A percentile compares a stretch with the other conserved stretches of the same genome.
Conservation (phyloP, 768 basidiomycete species). For the Clavaria fumosa region DNA sequence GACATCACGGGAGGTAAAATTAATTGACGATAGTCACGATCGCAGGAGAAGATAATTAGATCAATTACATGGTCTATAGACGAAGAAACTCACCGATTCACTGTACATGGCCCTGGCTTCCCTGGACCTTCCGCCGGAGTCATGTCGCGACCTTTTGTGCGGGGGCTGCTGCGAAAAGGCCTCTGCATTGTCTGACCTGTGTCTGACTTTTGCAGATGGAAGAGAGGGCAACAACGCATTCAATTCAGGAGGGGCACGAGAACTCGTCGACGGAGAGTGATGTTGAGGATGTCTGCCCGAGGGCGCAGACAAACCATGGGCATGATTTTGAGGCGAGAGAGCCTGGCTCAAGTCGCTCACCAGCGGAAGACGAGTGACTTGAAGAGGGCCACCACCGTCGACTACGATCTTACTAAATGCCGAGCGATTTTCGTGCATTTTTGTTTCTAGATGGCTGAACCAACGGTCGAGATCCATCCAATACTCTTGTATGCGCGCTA, state of each 20-base stretch:
- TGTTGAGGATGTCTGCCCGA: conserved; percentile 3
- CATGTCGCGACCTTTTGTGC: conserved; percentile 29
- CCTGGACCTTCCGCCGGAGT: conserved; percentile 18
- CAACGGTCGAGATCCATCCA: conserved; percentile 38
- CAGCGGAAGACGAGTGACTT: conserved; percentile 20
- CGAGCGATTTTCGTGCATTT: conserved; percentile 33
- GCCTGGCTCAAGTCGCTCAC: no score
- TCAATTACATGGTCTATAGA: no score
- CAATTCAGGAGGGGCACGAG: conserved; percentile 11
- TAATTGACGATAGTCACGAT: no score
- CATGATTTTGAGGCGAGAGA: no score
- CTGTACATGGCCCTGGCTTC: conserved; percentile 16
- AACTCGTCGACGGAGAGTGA: conserved; percentile 3
- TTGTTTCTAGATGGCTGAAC: conserved; percentile 28
- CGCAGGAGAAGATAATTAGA: background rate
- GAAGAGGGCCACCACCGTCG: conserved; percentile 30
- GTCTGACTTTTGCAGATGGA: conserved; percentile 29
- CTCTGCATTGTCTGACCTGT: conserved; percentile 30
- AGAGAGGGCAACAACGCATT: conserved; percentile 28
- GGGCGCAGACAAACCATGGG: no score
- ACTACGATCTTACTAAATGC: conserved; percentile 30
- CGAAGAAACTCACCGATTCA: conserved; percentile 15
- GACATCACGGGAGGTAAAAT: no score
- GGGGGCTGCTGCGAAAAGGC: conserved; percentile 30
- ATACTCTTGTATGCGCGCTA: conserved; percentile 27